Conservation (phyloP, 352 stramenopile genomes). For the Pythium angustatum region DNA sequence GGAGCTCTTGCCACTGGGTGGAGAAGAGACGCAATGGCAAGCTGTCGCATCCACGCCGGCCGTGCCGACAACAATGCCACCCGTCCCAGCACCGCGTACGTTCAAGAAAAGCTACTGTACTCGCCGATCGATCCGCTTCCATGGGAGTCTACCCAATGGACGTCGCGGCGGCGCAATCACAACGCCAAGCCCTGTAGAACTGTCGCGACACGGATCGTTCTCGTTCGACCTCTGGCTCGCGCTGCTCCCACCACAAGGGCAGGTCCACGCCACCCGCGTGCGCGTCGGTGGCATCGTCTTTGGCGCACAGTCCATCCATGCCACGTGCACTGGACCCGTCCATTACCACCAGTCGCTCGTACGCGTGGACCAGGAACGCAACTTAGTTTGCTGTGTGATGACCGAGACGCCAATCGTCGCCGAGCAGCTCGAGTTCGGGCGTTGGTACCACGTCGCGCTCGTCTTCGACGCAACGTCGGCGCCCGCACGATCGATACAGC, state of each 20-base stretch:
- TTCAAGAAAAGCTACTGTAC: too few species aligned
- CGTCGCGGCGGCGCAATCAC: neutral
- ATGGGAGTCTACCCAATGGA: neutral
- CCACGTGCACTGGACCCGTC: conserved; percentile 15
- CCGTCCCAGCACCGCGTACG: too few species aligned
- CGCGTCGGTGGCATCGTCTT: conserved; percentile 32
- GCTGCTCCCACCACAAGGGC: neutral
- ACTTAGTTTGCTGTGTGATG: conserved; percentile 44
- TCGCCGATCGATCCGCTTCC: too few species aligned
- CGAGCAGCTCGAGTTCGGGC: conserved; percentile 1
- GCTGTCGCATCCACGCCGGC: too few species aligned
- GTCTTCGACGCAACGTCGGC: neutral
- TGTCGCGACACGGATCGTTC: neutral
- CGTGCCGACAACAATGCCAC: too few species aligned
- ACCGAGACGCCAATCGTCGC: conserved; percentile 14
- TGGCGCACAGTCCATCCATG: conserved; percentile 34
- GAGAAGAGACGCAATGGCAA: too few species aligned
- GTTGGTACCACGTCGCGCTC: conserved; percentile 51
- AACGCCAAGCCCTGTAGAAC: neutral
- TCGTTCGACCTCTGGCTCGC: conserved; percentile 3
- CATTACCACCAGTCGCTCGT: conserved; percentile 43
- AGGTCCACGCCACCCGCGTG: neutral
- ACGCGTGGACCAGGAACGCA: conserved; percentile 33
- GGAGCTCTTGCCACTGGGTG: too few species aligned
- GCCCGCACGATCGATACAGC: neutral